A percentile compares a stretch with the other conserved stretches of the same genome.
These are phyloP conservation scores for Achaetomiella virescens DNA, from an alignment of 495 filamentous ascomycete genomes.

Conservation along the genomic window DNA sequence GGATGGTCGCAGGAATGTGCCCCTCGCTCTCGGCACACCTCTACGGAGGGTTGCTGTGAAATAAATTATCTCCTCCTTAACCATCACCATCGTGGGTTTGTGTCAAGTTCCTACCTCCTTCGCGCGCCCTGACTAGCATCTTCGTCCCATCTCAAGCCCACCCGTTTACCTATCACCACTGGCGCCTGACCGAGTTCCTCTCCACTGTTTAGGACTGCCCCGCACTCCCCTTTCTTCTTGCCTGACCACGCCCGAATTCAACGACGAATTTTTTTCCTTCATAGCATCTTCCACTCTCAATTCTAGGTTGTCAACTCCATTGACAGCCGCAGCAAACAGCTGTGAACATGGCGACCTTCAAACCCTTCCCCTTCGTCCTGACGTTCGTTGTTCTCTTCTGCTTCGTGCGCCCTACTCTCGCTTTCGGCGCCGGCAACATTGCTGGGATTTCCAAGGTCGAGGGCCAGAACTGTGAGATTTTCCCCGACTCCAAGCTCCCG, in stretches of 20 bases:
- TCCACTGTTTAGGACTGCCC: slow-evolving; percentile 5
- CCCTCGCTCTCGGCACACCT: background rate
- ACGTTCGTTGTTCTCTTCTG: slow-evolving; percentile 53
- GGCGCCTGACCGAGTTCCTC: slow-evolving; percentile 1
- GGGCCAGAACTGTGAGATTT: slow-evolving; percentile 62
- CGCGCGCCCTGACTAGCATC: background rate
- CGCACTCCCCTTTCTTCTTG: background rate
- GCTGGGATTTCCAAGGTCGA: slow-evolving; percentile 67
- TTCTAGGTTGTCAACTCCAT: background rate
- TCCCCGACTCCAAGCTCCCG: background rate
- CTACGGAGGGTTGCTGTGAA: background rate
- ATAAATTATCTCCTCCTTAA: background rate
- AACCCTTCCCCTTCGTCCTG: slow-evolving; percentile 38
- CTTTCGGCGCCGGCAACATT: slow-evolving; percentile 87
- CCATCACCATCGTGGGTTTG: background rate
- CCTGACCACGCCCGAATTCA: background rate
- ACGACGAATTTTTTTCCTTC: background rate
- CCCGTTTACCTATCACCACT: background rate
- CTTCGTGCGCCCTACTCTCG: slow-evolving; percentile 57
- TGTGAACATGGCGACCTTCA: slow-evolving; percentile 36
- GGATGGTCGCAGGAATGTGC: background rate
- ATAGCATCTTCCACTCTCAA: background rate
- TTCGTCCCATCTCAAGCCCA: slow-evolving; percentile 10
- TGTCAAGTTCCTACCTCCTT: too few species aligned
- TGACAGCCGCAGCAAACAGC: background rate